Conservation (phyloP, 352 stramenopile species). For the Phytophthora melonis region DNA sequence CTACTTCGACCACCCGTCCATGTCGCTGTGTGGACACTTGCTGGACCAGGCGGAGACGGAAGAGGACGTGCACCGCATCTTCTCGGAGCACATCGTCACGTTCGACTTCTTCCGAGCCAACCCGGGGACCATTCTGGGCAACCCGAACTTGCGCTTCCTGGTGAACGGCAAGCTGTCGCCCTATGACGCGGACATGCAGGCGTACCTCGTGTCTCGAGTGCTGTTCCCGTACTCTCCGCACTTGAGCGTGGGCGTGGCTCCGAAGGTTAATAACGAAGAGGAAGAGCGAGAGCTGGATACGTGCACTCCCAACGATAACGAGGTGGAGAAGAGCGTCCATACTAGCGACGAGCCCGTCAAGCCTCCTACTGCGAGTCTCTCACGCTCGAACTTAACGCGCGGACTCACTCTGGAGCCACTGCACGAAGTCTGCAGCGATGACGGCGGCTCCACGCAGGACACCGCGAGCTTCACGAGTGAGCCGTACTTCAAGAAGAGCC, state of each 20-base stretch:
- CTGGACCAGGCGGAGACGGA: slow-evolving; percentile 49
- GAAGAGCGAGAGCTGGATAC: slow-evolving; percentile 5
- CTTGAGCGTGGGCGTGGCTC: slow-evolving; percentile 30
- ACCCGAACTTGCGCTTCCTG: slow-evolving; percentile 69
- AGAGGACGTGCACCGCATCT: slow-evolving; percentile 64
- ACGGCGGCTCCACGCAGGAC: slow-evolving; percentile 44
- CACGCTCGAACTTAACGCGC: slow-evolving; percentile 7
- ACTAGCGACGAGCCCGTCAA: slow-evolving; percentile 1
- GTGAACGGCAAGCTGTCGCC: slow-evolving; percentile 67
- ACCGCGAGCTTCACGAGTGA: slow-evolving; percentile 48
- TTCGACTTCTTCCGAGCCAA: slow-evolving; percentile 70
- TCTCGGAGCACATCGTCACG: slow-evolving; percentile 72
- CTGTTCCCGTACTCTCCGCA: slow-evolving; percentile 73
- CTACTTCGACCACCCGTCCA: slow-evolving; percentile 58
- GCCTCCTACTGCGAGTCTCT: neutral
- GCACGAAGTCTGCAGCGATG: slow-evolving; percentile 44
- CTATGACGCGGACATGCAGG: slow-evolving; percentile 68
- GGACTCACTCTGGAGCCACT: slow-evolving; percentile 27
- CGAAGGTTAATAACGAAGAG: slow-evolving; percentile 1
- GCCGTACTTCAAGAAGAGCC: slow-evolving; percentile 66
- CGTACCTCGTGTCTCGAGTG: slow-evolving; percentile 68
- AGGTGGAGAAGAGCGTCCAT: neutral
- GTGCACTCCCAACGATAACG: neutral
- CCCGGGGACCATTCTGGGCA: slow-evolving; percentile 48
- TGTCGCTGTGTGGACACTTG: slow-evolving; percentile 82